phyloP scores from a whole-genome alignment of 139 green algal genomes.

The Pseudopediastrum boryanum region DNA sequence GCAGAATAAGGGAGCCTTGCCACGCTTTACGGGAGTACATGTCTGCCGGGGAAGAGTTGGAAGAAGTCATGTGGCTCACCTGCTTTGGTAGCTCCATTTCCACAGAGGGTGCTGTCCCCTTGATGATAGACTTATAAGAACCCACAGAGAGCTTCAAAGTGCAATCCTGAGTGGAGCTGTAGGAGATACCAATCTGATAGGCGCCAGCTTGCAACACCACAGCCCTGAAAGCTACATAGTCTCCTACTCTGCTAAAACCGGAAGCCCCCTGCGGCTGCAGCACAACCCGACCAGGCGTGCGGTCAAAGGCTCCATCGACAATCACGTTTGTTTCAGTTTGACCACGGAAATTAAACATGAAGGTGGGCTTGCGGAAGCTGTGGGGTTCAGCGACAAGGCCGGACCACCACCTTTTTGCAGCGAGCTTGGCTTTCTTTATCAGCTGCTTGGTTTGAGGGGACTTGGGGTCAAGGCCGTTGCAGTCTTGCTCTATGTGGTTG shows the following conservation, averaged over 20 bases:
- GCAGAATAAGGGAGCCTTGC: no score
- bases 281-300: slow-evolving; percentile 6
- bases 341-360: slow-evolving; percentile 19
- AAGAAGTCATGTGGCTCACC: no score
- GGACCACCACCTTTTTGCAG: slow-evolving; percentile 5
- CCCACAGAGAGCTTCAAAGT: slow-evolving; percentile 15
- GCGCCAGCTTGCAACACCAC: slow-evolving; percentile 1
- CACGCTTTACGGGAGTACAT: no score
- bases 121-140: background rate
- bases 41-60: no score
- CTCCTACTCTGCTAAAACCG: slow-evolving; percentile 5
- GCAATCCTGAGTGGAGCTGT: background rate
- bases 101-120: slow-evolving; percentile 8
- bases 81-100: background rate
- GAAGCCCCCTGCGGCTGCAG: slow-evolving; percentile 20
- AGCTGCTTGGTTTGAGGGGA: slow-evolving; percentile 24
- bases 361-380: slow-evolving; percentile 33
- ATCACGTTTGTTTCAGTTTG: slow-evolving; percentile 16
- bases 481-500: slow-evolving; percentile 32
- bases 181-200: slow-evolving; percentile 15
- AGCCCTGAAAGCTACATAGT: slow-evolving; percentile 5
- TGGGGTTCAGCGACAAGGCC: slow-evolving; percentile 19
- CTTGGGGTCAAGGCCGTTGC: no score
- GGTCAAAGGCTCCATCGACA: slow-evolving; percentile 13
- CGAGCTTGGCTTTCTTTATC: background rate